phyloP scores from a whole-genome alignment of 495 filamentous ascomycete genomes.

The Penicillium odoratum region DNA sequence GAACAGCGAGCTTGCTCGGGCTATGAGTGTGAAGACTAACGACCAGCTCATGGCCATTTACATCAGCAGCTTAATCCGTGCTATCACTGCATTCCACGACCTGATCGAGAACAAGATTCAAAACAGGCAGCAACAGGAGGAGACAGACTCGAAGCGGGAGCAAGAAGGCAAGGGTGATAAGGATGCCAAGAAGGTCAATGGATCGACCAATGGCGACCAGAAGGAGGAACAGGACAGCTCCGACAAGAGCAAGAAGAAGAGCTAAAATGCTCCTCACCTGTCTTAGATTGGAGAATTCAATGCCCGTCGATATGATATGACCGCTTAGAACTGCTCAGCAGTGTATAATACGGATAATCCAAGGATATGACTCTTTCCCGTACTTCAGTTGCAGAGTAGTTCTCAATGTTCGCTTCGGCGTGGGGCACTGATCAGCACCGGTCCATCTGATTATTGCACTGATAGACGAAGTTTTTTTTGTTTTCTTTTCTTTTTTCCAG shows the following conservation, averaged over 20 bases:
- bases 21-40: slow-evolving; percentile 99
- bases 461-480: neutral
- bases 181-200: slow-evolving; percentile 62
- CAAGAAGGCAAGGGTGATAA: slow-evolving; percentile 65
- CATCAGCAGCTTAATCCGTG: slow-evolving; percentile 90
- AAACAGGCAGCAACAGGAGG: slow-evolving; percentile 94
- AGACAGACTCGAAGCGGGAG: slow-evolving; percentile 82
- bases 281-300: slow-evolving; percentile 15
- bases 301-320: slow-evolving; percentile 32
- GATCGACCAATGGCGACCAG: slow-evolving; percentile 59
- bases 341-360: slow-evolving; percentile 35
- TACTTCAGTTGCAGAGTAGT: neutral
- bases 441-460: neutral
- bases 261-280: slow-evolving; percentile 31
- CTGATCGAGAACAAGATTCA: slow-evolving; percentile 99
- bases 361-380: slow-evolving; percentile 12
- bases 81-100: slow-evolving; percentile 98
- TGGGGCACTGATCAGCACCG: neutral
- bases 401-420: neutral
- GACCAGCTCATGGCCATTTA: slow-evolving; percentile 99
- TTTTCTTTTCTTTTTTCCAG: too few species aligned
- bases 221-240: slow-evolving; percentile 66
- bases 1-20: slow-evolving; percentile 81
- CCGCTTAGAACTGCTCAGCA: slow-evolving; percentile 30
- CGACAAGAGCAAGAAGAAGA: slow-evolving; percentile 61